Evolutionary conservation across 441 rosid species (phyloP).

Genomic region (Pelargonium citronellum): DNA sequence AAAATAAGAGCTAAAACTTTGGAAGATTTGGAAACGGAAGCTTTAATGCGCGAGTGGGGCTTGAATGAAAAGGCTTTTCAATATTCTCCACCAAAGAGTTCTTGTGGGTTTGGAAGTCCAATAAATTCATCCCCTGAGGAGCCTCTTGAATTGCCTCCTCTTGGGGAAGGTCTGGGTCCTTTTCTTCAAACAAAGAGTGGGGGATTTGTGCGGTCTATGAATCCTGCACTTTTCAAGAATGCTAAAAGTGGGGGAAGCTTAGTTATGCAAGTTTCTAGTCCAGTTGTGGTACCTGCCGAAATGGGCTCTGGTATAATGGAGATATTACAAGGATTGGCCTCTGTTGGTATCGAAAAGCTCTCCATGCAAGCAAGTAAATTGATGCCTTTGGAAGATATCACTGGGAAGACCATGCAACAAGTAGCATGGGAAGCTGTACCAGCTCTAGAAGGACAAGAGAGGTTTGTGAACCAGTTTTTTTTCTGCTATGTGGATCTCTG

Average conservation of each 20-base stretch:
- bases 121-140: conserved; percentile 49
- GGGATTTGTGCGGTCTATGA: conserved; percentile 86
- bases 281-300: conserved; percentile 93
- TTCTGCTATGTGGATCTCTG: background rate
- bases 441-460: conserved; percentile 43
- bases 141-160: conserved; percentile 54
- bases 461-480: conserved; percentile 38
- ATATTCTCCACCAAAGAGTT: conserved; percentile 50
- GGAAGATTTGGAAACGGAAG: conserved; percentile 78
- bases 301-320: conserved; percentile 82
- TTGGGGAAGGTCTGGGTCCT: conserved; percentile 79
- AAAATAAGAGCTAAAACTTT: conserved; percentile 55
- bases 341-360: conserved; percentile 86
- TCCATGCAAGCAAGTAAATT: conserved; percentile 89
- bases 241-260: conserved; percentile 63
- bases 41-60: conserved; percentile 90
- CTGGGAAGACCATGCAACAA: conserved; percentile 86
- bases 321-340: conserved; percentile 63
- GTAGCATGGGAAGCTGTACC: conserved; percentile 70
- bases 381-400: conserved; percentile 90
- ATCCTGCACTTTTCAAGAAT: conserved; percentile 51
- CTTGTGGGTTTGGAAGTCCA: conserved; percentile 60
- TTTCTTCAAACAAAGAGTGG: conserved; percentile 74
- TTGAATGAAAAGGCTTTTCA: conserved; percentile 72
- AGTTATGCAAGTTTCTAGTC: conserved; percentile 91